Percentiles rank a stretch among this genome's conserved stretches.
Evolutionary conservation across 306 rosid genomes (phyloP).

Genomic region (Crotalaria pallida): DNA sequence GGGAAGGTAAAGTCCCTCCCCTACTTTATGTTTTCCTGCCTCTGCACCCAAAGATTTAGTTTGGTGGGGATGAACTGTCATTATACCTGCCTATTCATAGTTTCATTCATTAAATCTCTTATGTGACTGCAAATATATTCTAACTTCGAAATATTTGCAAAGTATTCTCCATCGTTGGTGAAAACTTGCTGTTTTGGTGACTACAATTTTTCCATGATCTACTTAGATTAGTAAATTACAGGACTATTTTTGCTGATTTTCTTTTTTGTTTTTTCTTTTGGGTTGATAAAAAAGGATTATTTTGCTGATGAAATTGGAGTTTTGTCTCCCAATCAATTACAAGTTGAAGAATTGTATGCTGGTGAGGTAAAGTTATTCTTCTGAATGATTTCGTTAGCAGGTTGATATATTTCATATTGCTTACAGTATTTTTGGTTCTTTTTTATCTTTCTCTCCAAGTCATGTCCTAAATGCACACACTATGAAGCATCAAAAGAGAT

Average conservation of each 20-base stretch:
- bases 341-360: constrained; percentile 66
- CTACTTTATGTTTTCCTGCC: not conserved
- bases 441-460: not conserved
- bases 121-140: constrained; percentile 1
- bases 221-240: constrained; percentile 19
- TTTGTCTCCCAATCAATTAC: constrained; percentile 78
- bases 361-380: constrained; percentile 68
- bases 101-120: constrained; percentile 10
- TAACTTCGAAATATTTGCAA: not conserved
- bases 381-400: constrained; percentile 2
- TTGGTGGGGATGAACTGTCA: not conserved
- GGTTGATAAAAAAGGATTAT: constrained; percentile 45
- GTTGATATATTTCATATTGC: constrained; percentile 14
- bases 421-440: not conserved
- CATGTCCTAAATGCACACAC: not conserved
- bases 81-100: not conserved
- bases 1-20: constrained; percentile 51
- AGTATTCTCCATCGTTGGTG: not conserved
- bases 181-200: not conserved
- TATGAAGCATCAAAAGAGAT: not conserved
- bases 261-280: too few species aligned
- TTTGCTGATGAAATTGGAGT: constrained; percentile 94
- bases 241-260: constrained; percentile 79
- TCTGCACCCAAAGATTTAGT: constrained; percentile 5
- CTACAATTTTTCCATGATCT: constrained; percentile 1